A percentile compares a stretch with the other conserved stretches of the same genome.
These are phyloP conservation scores for Boletus rubropictus DNA, from an alignment of 768 basidiomycete genomes.

Conservation along the genomic window DNA sequence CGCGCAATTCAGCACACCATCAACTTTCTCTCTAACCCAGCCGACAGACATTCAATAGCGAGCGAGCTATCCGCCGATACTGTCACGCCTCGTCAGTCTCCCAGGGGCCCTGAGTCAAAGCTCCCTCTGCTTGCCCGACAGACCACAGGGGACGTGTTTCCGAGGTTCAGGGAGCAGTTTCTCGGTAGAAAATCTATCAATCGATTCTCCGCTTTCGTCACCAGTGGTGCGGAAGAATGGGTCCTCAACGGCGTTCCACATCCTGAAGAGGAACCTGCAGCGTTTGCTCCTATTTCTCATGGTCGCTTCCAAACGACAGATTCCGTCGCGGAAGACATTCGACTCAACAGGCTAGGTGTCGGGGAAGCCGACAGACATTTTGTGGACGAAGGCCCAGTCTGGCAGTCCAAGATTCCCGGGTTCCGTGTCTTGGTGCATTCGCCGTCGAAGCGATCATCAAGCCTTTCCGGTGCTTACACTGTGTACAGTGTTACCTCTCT, in stretches of 20 bases:
- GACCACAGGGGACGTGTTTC: constrained; percentile 58
- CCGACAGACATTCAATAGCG: constrained; percentile 21
- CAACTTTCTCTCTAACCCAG: constrained; percentile 51
- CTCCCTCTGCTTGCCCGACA: constrained; percentile 51
- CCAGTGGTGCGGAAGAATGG: constrained; percentile 80
- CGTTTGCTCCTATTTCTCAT: constrained; percentile 20
- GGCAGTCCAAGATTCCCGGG: constrained; percentile 67
- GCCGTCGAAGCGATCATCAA: constrained; percentile 66
- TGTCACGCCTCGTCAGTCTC: constrained; percentile 45
- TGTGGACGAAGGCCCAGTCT: constrained; percentile 63
- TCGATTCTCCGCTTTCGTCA: constrained; percentile 83
- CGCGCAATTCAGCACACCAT: constrained; percentile 51
- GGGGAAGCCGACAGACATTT: constrained; percentile 65
- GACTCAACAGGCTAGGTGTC: constrained; percentile 37
- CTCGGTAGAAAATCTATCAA: constrained; percentile 76
- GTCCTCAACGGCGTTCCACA: constrained; percentile 56
- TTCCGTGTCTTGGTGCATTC: constrained; percentile 77
- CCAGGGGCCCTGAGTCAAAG: constrained; percentile 21
- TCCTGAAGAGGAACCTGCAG: constrained; percentile 28
- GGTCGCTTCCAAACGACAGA: constrained; percentile 27
- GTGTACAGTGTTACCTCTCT: constrained; percentile 69
- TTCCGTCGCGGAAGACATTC: constrained; percentile 38
- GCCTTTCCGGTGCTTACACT: constrained; percentile 66
- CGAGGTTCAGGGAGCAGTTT: constrained; percentile 64
- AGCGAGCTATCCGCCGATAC: constrained; percentile 40